These are phyloP conservation scores for Stenogyne calaminthoides DNA, from an alignment of 305 asterid genomes.

Conservation along the genomic window DNA sequence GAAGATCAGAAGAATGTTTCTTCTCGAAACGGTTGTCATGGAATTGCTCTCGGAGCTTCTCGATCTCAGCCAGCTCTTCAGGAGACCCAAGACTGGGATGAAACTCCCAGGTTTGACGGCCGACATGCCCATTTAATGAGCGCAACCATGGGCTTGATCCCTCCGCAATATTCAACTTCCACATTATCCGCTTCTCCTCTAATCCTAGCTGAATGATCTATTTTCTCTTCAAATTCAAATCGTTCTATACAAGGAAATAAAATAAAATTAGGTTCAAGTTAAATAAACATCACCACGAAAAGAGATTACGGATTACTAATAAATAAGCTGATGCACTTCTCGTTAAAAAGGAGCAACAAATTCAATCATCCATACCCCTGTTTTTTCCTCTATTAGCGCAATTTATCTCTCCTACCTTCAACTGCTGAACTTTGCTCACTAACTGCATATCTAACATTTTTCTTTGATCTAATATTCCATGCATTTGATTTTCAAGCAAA, in stretches of 20 bases:
- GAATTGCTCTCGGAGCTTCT: constrained; percentile 58
- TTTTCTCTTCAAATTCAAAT: constrained; percentile 1
- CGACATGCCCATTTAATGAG: constrained; percentile 66
- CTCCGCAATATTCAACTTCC: constrained; percentile 80
- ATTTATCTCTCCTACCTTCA: neutral
- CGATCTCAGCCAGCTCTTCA: constrained; percentile 69
- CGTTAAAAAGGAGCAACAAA: neutral
- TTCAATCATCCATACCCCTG: neutral
- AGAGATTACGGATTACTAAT: neutral
- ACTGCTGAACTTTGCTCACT: neutral
- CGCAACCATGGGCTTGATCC: constrained; percentile 75
- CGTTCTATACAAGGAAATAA: constrained; percentile 3
- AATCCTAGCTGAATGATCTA: constrained; percentile 7
- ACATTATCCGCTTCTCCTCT: constrained; percentile 47
- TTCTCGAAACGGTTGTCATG: constrained; percentile 55
- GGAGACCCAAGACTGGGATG: constrained; percentile 70
- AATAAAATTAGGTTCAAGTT: constrained; percentile 1
- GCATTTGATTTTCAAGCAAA: constrained; percentile 12
- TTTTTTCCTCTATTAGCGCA: neutral
- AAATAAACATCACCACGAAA: neutral
- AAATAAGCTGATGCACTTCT: neutral
- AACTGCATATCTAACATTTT: neutral
- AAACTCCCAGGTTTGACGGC: constrained; percentile 88
- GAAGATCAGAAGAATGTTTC: constrained; percentile 83
- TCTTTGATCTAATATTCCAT: constrained; percentile 1